phyloP scores from a whole-genome alignment of 768 basidiomycete species.

The Calocybe indica region DNA sequence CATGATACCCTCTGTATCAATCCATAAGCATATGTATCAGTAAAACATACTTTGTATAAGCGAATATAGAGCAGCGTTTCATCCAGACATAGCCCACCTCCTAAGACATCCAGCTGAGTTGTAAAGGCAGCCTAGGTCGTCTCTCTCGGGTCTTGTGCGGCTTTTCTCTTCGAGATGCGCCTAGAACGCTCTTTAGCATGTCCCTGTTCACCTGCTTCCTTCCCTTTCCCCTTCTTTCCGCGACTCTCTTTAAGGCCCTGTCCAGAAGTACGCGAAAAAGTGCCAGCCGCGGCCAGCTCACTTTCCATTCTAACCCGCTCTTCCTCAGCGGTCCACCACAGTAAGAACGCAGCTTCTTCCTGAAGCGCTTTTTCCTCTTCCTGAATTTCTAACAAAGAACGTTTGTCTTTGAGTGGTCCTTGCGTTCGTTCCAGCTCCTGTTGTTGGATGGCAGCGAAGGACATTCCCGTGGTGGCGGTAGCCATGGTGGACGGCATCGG shows the following conservation, averaged over 20 bases:
- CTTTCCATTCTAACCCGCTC: conserved; percentile 52
- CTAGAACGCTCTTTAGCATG: neutral
- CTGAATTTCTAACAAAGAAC: conserved; percentile 78
- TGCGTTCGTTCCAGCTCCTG: conserved; percentile 55
- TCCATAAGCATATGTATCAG: too few species aligned
- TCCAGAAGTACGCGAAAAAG: neutral
- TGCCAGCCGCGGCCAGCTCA: conserved; percentile 4
- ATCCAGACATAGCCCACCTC: too few species aligned
- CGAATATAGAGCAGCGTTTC: too few species aligned
- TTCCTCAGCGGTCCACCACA: conserved; percentile 88
- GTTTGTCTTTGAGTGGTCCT: conserved; percentile 40
- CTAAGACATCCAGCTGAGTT: too few species aligned
- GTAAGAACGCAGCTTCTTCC: conserved; percentile 75
- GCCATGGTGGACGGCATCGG: neutral
- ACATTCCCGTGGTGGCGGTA: conserved; percentile 39
- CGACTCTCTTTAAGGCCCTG: neutral
- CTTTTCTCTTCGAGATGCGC: too few species aligned
- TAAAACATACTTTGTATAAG: too few species aligned
- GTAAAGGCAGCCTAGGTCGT: too few species aligned
- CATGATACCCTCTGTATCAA: too few species aligned
- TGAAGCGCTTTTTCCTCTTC: conserved; percentile 68
- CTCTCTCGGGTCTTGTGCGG: too few species aligned
- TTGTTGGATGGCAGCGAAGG: conserved; percentile 82
- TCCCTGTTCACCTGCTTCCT: conserved; percentile 2
- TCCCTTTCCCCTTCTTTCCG: neutral